Conservation (phyloP, 495 filamentous ascomycete genomes). For the Xylaria sp. region DNA sequence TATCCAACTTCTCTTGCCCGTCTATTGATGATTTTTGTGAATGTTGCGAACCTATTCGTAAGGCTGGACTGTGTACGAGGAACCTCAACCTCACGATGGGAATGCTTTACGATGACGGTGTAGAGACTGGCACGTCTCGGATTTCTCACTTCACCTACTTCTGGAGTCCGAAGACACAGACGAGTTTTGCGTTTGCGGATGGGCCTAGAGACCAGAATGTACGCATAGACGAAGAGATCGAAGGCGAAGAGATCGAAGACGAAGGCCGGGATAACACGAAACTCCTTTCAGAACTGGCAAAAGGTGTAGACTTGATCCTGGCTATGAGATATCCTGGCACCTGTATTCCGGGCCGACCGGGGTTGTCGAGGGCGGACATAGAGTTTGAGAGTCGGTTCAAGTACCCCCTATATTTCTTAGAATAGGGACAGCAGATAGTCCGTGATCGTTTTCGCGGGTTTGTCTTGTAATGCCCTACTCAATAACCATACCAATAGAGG, state of each 20-base stretch:
- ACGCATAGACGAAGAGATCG: neutral
- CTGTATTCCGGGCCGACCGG: neutral
- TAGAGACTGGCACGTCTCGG: neutral
- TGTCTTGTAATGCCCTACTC: too few species aligned
- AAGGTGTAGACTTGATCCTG: neutral
- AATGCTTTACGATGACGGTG: neutral
- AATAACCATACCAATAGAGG: too few species aligned
- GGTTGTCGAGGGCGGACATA: neutral
- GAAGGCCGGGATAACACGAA: neutral
- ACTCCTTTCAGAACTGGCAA: neutral
- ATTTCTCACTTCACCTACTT: neutral
- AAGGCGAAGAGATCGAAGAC: neutral
- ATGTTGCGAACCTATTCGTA: neutral
- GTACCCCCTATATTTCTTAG: neutral
- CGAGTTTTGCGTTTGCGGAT: neutral
- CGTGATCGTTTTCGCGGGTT: neutral
- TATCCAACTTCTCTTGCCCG: neutral
- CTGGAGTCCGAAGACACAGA: neutral
- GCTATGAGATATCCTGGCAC: neutral
- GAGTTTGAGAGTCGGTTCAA: neutral
- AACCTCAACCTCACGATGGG: slow-evolving; percentile 2
- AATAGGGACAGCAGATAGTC: neutral
- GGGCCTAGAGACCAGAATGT: neutral
- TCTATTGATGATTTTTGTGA: neutral
- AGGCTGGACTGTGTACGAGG: neutral